phyloP scores from a whole-genome alignment of 176 grass and related monocot species.

The Oryza australiensis region DNA sequence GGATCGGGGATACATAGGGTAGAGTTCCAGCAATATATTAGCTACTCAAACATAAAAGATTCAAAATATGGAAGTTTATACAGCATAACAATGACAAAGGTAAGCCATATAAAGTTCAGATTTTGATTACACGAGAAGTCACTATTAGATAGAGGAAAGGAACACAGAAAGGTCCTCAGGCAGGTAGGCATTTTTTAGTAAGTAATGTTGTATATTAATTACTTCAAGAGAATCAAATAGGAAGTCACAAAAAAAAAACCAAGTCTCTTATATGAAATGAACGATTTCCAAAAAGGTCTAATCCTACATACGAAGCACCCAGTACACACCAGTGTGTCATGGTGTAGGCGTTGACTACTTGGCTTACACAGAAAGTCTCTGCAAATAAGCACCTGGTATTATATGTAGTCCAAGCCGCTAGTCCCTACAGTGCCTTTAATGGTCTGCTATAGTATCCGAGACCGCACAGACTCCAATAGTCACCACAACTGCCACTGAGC shows the following conservation, averaged over 20 bases:
- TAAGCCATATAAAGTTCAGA: neutral
- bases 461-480: neutral
- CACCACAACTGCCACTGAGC: conserved; percentile 24
- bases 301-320: neutral
- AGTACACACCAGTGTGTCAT: neutral
- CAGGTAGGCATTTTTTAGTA: conserved; percentile 21
- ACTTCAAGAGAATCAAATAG: neutral
- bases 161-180: conserved; percentile 7
- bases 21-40: conserved; percentile 14
- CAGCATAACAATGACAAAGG: neutral
- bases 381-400: conserved; percentile 14
- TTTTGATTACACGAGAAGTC: neutral
- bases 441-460: neutral
- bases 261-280: conserved; percentile 14
- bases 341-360: neutral
- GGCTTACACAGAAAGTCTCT: neutral
- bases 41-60: conserved; percentile 15
- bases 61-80: conserved; percentile 12
- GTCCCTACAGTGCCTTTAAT: conserved; percentile 4
- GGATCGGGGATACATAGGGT: neutral
- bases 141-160: neutral
- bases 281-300: neutral
- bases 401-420: neutral
- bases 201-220: conserved; percentile 7
- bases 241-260: neutral